A percentile compares a stretch with the other conserved stretches of the same genome.
Evolutionary conservation across 345 rosid genomes (phyloP).

Genomic region (Gossypium rotundifolium): DNA sequence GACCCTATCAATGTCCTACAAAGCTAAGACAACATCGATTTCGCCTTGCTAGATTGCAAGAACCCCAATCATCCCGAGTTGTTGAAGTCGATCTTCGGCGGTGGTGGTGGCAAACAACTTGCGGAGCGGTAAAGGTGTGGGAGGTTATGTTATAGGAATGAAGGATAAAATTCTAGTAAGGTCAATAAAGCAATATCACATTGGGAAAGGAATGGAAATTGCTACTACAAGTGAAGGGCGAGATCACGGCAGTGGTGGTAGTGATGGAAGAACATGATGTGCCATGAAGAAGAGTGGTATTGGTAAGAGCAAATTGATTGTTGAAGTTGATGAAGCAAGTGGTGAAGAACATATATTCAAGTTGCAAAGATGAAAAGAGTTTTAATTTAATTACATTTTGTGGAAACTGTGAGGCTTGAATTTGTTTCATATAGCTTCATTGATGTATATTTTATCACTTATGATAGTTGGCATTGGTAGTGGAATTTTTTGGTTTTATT

Average conservation of each 20-base stretch:
- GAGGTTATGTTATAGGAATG: slow-evolving; percentile 25
- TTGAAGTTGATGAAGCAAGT: no score
- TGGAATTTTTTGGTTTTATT: no score
- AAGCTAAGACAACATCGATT: slow-evolving; percentile 31
- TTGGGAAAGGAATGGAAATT: background rate
- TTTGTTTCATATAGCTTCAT: no score
- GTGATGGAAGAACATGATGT: no score
- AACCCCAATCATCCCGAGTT: slow-evolving; percentile 14
- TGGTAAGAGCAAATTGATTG: no score
- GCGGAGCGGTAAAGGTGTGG: slow-evolving; percentile 31
- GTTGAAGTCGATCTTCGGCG: slow-evolving; percentile 14
- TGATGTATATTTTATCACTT: no score
- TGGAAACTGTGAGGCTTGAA: no score
- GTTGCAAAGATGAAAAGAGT: no score
- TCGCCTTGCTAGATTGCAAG: slow-evolving; percentile 9
- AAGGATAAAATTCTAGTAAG: background rate
- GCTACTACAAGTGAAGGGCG: background rate
- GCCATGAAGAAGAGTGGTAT: background rate
- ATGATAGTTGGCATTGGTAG: no score
- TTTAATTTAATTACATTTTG: no score
- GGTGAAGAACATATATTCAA: no score
- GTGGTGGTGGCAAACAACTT: slow-evolving; percentile 41
- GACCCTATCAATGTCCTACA: slow-evolving; percentile 32
- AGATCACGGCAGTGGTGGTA: background rate
- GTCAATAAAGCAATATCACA: background rate